Evolutionary conservation across 1,284 basidiomycete species (phyloP), one percentile per base, ranked within the genome.

Genomic region (Cutaneotrichosporon dermatis): DNA sequence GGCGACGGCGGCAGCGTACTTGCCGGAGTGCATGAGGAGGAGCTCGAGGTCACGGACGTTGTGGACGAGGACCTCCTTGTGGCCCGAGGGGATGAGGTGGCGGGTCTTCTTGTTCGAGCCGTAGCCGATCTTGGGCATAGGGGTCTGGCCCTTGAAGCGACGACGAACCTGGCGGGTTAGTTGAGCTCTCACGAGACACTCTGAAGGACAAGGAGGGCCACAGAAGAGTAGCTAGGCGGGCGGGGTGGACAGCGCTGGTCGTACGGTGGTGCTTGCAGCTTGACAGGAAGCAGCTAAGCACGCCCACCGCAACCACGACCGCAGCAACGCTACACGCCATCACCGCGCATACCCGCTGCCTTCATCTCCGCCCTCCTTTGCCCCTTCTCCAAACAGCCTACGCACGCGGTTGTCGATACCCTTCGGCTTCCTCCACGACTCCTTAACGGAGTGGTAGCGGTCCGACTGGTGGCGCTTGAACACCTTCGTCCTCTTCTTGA

Each of bases 391-490:
- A 12, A 34, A 35, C 11, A 10, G 16, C 45, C 34, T 49, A 74
- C 75, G 41, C 64, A 79, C 77, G 77, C 92, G 87, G 86, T 93
- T 93, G 79, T 93, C 92, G 73, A 93, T 93, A 89, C 91, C 79
- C 86, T 94, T 95, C 70, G 92, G 92, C 83, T 95, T 97, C 80
- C 93, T 85, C 94, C 93, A 97, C 84, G 89, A 83, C 84, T 94
- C 92, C 85, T 93, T 93, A 70, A 97, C 92, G 69, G 87, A 83
- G 79, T 89, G 85, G 83, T 95, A 97, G 78, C 94, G 89, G 83
- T 96, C 93, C 59, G 91, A 94, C 82, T 97, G 93, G 82, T 96
- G 93, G 80, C 93, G 90, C 90, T 94, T 95, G 90, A 96, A 95
- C 75, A 82, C 81, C 82, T 90, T 92, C 71, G 92, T 95, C 79